phyloP scores from a whole-genome alignment of 2,329 filamentous ascomycete species.

The Colletotrichum tofieldiae region DNA sequence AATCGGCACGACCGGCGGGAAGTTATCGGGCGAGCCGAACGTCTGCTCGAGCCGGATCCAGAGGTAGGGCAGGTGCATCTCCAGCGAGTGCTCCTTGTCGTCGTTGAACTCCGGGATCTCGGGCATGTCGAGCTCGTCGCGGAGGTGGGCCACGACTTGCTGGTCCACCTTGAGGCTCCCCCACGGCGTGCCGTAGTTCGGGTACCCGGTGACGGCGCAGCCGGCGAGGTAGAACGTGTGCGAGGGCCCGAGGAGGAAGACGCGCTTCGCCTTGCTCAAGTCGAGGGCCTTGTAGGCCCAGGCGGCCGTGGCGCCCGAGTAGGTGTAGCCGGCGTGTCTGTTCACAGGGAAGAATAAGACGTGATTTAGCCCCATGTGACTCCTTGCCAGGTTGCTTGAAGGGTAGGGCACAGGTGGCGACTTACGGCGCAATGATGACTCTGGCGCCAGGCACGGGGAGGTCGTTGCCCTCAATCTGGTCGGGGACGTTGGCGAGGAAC shows the following conservation, averaged over 20 bases:
- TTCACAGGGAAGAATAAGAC: not conserved
- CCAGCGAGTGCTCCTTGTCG: conserved; percentile 90
- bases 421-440: conserved; percentile 68
- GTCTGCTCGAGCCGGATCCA: conserved; percentile 79
- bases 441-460: conserved; percentile 83
- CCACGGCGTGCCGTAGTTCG: conserved; percentile 80
- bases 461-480: conserved; percentile 69
- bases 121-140: conserved; percentile 61
- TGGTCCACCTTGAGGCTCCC: conserved; percentile 79
- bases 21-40: conserved; percentile 65
- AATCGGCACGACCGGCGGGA: conserved; percentile 86
- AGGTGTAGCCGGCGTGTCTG: conserved; percentile 94
- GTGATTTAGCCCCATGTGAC: too few relatives aligned
- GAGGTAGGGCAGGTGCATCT: conserved; percentile 97
- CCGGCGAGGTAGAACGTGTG: conserved; percentile 87
- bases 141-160: conserved; percentile 61
- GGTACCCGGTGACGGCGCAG: conserved; percentile 82
- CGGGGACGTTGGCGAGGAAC: conserved; percentile 82
- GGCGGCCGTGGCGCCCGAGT: conserved; percentile 92
- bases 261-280: conserved; percentile 83
- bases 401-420: too few relatives aligned
- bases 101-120: conserved; percentile 79
- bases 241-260: conserved; percentile 94
- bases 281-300: conserved; percentile 96
- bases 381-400: too few relatives aligned